Evolutionary conservation across 306 rosid species (phyloP), one percentile per base, ranked within the genome.

Genomic region (Dicorynia guianensis): DNA sequence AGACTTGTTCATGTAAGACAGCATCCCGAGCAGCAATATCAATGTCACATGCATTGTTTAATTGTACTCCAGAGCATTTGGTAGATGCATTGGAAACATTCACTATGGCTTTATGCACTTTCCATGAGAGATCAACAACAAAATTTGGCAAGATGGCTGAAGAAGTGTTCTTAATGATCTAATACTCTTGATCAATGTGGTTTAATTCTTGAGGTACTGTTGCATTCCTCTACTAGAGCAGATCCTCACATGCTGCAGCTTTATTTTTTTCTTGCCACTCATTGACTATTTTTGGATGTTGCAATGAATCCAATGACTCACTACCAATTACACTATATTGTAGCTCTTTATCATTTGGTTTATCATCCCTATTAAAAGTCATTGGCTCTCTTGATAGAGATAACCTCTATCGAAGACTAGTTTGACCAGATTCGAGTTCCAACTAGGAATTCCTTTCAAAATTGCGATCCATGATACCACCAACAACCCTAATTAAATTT

Each of bases 1-100:
- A 33, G 53, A 93, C 98, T 72, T 93, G 98, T 77, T 93, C 89
- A 5, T 85, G 89, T 57, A 93, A 84, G 44, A 91, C 81, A 44
- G 91, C 89, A 69, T 86, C 90, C 87, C 79, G 93, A 57, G 88
- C 91, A 13, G 93, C 92, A 39, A 65, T 50, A 61, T 91, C 92
- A 52, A 88, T 82, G 48, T 79, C 87, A n/a, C 67, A 18, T 52
- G 69, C 61, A 61, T 57, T 76, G 57, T 74, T 79, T 38, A 65
- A 78, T 58, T 75, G 81, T 43, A 53, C 68, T 53, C 72, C 59
- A 11, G 63, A 81, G 84, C 65, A 54, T 35, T 52, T 54, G 14
- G 74, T 38, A 20, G 83, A 55, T 18, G 67, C 46, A 33, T 59
- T 12, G 33, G 75, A 66, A 54, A 63, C 65, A 36, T 58, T 68